These are phyloP conservation scores for Ephemerocybe angulata DNA, from an alignment of 768 basidiomycete species.

Conservation along the genomic window DNA sequence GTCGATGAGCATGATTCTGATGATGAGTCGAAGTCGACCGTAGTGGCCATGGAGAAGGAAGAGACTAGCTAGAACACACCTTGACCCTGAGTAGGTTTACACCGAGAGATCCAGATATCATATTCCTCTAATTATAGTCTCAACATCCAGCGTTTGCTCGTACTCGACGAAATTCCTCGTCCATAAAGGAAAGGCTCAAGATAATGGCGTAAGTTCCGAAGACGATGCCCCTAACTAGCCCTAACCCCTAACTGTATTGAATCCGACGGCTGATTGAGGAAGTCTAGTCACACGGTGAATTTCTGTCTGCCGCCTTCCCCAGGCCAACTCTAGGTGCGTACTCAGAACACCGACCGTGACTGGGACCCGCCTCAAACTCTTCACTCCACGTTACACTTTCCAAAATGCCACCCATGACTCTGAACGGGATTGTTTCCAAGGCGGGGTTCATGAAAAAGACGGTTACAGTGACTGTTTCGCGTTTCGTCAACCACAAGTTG, in stretches of 20 bases:
- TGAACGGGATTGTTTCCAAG: conserved; percentile 74
- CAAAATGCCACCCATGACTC: conserved; percentile 73
- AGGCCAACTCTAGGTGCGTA: not conserved
- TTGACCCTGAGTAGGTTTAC: too few species aligned
- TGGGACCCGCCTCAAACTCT: not conserved
- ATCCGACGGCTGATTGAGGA: not conserved
- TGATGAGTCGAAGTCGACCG: not conserved
- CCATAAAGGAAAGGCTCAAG: too few species aligned
- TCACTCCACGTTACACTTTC: conserved; percentile 5
- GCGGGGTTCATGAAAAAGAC: conserved; percentile 83
- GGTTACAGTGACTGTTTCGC: conserved; percentile 76
- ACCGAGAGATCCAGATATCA: too few species aligned
- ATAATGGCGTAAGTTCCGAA: too few species aligned
- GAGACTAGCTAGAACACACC: too few species aligned
- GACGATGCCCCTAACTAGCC: too few species aligned
- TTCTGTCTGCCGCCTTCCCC: not conserved
- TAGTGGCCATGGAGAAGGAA: not conserved
- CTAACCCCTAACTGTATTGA: not conserved
- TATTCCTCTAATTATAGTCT: too few species aligned
- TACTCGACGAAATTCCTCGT: too few species aligned
- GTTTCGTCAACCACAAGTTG: conserved; percentile 64
- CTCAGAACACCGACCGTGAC: too few species aligned
- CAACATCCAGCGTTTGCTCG: too few species aligned
- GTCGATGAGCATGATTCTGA: conserved; percentile 11
- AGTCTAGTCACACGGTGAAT: not conserved